A percentile compares a stretch with the other conserved stretches of the same genome.
Conservation (phyloP, 768 basidiomycete species). For the Mycena olivaceomarginata region DNA sequence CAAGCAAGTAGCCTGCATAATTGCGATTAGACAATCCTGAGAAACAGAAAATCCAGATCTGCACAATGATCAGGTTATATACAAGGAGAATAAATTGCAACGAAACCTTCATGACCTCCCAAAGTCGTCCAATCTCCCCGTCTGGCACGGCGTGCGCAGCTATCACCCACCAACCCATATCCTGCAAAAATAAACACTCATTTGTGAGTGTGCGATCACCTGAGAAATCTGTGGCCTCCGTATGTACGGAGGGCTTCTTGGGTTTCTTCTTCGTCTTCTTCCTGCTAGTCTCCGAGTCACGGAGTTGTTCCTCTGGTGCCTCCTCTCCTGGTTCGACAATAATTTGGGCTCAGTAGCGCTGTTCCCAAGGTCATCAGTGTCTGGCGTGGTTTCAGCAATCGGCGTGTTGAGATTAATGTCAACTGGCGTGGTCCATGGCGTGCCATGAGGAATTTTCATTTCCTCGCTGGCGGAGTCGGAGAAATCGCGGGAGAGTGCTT, state of each 20-base stretch:
- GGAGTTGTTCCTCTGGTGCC: neutral
- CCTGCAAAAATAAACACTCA: conserved; percentile 21
- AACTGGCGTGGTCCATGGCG: neutral
- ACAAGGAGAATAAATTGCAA: neutral
- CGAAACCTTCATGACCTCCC: conserved; percentile 32
- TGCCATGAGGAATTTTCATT: neutral
- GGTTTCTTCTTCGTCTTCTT: neutral
- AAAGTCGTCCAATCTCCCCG: conserved; percentile 21
- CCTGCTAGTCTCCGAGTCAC: neutral
- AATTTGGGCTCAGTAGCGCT: too few species aligned
- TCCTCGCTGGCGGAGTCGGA: neutral
- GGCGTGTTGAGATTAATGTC: neutral
- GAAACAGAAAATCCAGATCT: conserved; percentile 32
- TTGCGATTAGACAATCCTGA: conserved; percentile 28
- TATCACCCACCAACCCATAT: conserved; percentile 33
- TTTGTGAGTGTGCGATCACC: conserved; percentile 39
- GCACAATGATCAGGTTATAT: neutral
- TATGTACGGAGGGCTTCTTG: conserved; percentile 6
- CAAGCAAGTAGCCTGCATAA: conserved; percentile 31
- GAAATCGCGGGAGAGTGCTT: neutral
- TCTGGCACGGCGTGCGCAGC: conserved; percentile 30
- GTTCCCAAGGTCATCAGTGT: too few species aligned
- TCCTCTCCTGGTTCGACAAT: conserved; percentile 21
- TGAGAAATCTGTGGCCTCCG: conserved; percentile 27
- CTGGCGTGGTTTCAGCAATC: too few species aligned